Base-by-base conservation (phyloP, 306 rosid species). In the Psophocarpus tetragonolobus region DNA sequence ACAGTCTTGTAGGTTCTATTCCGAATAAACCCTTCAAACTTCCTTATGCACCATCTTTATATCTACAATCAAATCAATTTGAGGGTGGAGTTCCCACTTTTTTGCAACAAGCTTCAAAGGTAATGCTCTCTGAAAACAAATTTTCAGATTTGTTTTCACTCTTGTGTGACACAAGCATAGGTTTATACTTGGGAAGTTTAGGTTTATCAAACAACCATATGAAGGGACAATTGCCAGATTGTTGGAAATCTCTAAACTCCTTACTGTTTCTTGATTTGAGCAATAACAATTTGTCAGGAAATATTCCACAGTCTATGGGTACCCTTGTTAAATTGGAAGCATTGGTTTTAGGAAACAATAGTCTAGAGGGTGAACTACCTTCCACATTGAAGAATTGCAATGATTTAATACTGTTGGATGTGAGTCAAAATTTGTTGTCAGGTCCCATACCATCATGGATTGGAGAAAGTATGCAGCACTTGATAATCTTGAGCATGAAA, bases 201-300 rank as follows among this genome's bases (percentile, higher is more conserved):
- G 69, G 35, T 63, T 18, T 63, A 33, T 63, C 69, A 35, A 33
- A 63, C 69, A 63, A 63, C 39, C 26, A 35, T 54, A 54, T 54
- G 2, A 24, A 54, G 1, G 62, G 62, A 0, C 26, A 23, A 23
- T 8, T 54, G n/a, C 62, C 62, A 21, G 32, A 54, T 54, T 54
- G 62, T 54, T 54, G 15, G 33, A 23, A 54, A 21, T 23, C 30
- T 54, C 6, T 54, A 4, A 54, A 24, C 2, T 21, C n/a, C 0
- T 0, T 54, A 54, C 11, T 21, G 62, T 54, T 21, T 54, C 62
- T 54, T 54, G 62, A 54, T 53, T 9, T 53, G 29, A 53, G 60
- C 60, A 53, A 53, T 53, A 53, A 53, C 3, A 53, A 21, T 0
- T 21, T 53, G 60, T 7, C 29, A 53, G 60, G 60, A 9, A 21